Conservation (phyloP, 352 stramenopile genomes). For the Phytophthora constricta region DNA sequence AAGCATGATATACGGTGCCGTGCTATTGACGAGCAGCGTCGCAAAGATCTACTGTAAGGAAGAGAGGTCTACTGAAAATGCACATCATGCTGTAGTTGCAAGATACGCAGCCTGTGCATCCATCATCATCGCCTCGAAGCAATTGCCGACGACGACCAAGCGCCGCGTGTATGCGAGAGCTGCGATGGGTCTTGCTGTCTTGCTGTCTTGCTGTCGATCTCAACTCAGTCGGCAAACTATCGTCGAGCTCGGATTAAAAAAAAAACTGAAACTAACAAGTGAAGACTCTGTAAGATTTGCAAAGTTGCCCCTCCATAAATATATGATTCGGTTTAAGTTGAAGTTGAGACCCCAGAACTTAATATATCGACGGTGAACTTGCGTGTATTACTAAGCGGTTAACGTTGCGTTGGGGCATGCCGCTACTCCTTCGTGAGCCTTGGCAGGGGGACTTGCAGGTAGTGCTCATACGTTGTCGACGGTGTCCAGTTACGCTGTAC, state of each 20-base stretch:
- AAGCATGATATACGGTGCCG: not conserved
- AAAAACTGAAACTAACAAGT: too few species aligned
- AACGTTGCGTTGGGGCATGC: too few species aligned
- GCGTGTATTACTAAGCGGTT: not conserved
- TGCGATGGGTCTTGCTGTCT: not conserved
- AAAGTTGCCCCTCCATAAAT: not conserved
- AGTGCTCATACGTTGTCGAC: too few species aligned
- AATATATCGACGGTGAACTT: not conserved
- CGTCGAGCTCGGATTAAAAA: too few species aligned
- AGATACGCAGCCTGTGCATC: not conserved
- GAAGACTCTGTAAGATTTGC: too few species aligned
- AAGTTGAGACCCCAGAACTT: not conserved
- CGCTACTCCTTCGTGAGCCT: too few species aligned
- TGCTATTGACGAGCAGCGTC: not conserved
- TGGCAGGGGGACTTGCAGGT: too few species aligned
- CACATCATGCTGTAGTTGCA: too few species aligned
- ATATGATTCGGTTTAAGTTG: not conserved
- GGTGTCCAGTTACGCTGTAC: not conserved
- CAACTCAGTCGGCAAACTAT: too few species aligned
- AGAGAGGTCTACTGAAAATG: not conserved
- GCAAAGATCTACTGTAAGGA: not conserved
- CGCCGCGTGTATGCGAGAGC: not conserved
- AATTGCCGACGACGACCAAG: too few species aligned
- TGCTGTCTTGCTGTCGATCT: too few species aligned
- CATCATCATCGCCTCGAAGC: not conserved